Base-by-base conservation (phyloP, 441 rosid species). In the Cnidoscolus chayamansa region DNA sequence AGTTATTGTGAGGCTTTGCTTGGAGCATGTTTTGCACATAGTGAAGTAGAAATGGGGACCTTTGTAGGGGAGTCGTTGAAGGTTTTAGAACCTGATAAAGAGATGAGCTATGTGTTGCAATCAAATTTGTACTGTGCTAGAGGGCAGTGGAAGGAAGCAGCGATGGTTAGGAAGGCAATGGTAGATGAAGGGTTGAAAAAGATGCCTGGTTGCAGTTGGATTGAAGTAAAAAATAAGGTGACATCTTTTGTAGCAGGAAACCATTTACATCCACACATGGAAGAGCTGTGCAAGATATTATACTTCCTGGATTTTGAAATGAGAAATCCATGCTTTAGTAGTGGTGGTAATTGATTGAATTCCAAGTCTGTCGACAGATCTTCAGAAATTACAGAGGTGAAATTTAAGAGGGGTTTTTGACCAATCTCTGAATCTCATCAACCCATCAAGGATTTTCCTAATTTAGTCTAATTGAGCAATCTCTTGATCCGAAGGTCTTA, bases 121-220 rank as follows among this genome's bases (percentile, higher is more conserved):
- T 89, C 96, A 0, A 92, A 92, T 79, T 69, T 90, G 80, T 90
- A 86, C 45, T 84, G 87, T 67, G 71, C 82, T 0, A 84, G 83
- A 0, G 92, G 90, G 50, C 79, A 79, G 76, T 90, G 97, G 96
- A 84, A 81, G 66, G 89, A 89, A 85, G 94, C 93, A 31, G 96
- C 87, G 84, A 83, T 56, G 62, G 77, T 88, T 15, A 86, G 94
- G 77, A 81, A 80, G 82, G 82, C 76, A 62, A 89, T 90, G 92
- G 61, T 17, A 7, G 79, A 82, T 57, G 76, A 81, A 79, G 93
- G 96, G 47, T 51, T 92, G 67, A 86, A 79, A 82, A 92, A 90
- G 83, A 78, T 47, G 62, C 91, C 90, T 13, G 94, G 94, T 32
- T 90, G 90, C 76, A 89, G 97, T 35, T 92, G 97, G 98, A 87